Conservation (phyloP, 2,329 filamentous ascomycete species). For the Dactylellina parvicollis region DNA sequence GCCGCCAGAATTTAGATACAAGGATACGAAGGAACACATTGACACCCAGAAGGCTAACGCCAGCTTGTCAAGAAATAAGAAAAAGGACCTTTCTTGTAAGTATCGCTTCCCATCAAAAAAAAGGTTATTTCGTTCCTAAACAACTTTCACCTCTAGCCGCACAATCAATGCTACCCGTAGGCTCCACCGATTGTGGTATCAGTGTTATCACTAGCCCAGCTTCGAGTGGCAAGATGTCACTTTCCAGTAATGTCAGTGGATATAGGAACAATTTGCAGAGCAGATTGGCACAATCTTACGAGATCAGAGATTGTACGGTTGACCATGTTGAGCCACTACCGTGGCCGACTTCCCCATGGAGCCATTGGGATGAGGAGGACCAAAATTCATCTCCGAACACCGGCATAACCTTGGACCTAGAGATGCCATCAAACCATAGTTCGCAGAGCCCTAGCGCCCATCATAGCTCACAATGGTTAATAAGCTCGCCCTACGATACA, state of each 20-base stretch:
- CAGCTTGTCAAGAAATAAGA: not conserved
- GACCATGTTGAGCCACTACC: too few relatives aligned
- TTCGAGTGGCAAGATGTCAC: not conserved
- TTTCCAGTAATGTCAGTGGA: too few relatives aligned
- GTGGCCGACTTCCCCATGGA: too few relatives aligned
- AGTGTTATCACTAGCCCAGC: slow-evolving; percentile 1
- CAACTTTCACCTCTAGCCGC: not conserved
- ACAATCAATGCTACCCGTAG: not conserved
- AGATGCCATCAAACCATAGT: too few relatives aligned
- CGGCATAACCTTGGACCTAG: too few relatives aligned
- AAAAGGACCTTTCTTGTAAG: slow-evolving; percentile 13
- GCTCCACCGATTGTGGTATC: slow-evolving; percentile 11
- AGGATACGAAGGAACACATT: not conserved
- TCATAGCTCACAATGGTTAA: too few relatives aligned
- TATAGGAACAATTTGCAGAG: not conserved
- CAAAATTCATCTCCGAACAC: too few relatives aligned
- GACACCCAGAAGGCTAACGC: not conserved
- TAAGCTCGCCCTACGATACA: too few relatives aligned
- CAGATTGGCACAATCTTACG: not conserved
- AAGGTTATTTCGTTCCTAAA: too few relatives aligned
- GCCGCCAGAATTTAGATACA: slow-evolving; percentile 1
- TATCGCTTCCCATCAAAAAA: too few relatives aligned
- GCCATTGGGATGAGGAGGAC: not conserved
- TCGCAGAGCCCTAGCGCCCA: too few relatives aligned
- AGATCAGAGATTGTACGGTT: too few relatives aligned